Evolutionary conservation across 1,284 basidiomycete species (phyloP), one percentile per base, ranked within the genome.

Genomic region (Cutaneotrichosporon sp.): DNA sequence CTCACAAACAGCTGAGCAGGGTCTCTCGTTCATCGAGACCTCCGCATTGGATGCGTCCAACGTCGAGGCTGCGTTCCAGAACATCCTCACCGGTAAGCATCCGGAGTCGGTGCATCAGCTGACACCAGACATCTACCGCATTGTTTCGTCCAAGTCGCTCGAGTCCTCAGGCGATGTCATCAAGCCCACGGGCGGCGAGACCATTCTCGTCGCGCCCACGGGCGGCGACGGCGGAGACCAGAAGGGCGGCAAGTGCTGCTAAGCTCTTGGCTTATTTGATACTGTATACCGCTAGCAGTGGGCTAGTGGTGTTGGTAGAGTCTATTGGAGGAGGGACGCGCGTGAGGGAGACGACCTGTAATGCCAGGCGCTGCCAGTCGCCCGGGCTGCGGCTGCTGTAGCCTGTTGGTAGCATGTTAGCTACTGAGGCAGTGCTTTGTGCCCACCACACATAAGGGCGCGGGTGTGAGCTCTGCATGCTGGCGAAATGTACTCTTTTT

Each of bases 1-100:
- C 42, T 51, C 20, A 26, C 39, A 19, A 14, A 16, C 62, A 83
- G 82, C 82, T 54, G 84, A 86, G 74, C 94, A 97, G 73, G 85
- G 85, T 41, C 77, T 97, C 61, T 91, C 88, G 52, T 94, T 94
- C 81, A 97, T 98, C 66, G 94, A 98, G 81, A 98, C 94, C 57
- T 98, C 96, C 66, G 94, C 96, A 75, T 85, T 98, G 81, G 94
- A 98, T 82, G 91, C 93, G 63, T 92, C 90, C 49, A 97, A 97
- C 78, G 96, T 98, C 75, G 94, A 97, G 78, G 78, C 82, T 51
- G 91, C 94, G 49, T 98, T 98, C 85, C 92, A 97, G 77, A 93
- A 86, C 66, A 97, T 97, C 71, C 81, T 98, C 57, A 88, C 90
- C 50, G 92, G 92, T 92, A 52, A 59, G 83, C 14, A 25, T 10